A percentile compares a stretch with the other conserved stretches of the same genome.
These are phyloP conservation scores for Xylaria acuta DNA, from an alignment of 495 filamentous ascomycete genomes.

Conservation along the genomic window DNA sequence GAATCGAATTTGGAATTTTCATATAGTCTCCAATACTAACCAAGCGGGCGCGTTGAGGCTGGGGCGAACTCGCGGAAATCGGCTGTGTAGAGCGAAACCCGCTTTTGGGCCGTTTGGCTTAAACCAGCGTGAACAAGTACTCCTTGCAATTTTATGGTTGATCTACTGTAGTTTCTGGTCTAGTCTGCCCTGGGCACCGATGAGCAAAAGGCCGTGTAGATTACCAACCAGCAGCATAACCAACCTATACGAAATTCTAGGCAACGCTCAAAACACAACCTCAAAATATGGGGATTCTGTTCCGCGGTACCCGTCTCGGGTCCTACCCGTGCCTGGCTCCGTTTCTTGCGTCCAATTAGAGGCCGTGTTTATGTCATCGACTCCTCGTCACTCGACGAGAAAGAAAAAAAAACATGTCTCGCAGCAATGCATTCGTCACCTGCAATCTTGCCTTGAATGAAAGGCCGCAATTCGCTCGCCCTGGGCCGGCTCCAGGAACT, in stretches of 20 bases:
- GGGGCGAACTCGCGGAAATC: conserved; percentile 6
- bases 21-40: not conserved
- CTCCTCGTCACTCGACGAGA: not conserved
- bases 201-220: not conserved
- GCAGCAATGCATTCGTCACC: not conserved
- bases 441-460: conserved; percentile 2
- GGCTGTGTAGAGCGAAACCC: conserved; percentile 19
- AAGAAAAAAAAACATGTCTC: not conserved
- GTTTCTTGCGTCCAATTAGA: conserved; percentile 14
- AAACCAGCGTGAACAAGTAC: not conserved
- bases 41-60: conserved; percentile 10
- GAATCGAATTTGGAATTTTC: conserved; percentile 13
- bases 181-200: not conserved
- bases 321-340: not conserved
- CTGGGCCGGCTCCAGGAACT: not conserved
- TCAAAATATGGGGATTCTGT: not conserved
- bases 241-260: conserved; percentile 7
- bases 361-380: conserved; percentile 13
- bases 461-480: conserved; percentile 11
- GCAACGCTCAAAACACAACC: conserved; percentile 12
- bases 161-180: no score
- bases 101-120: not conserved
- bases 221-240: not conserved
- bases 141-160: conserved; percentile 17
- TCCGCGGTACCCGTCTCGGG: conserved; percentile 1